Evolutionary conservation across 495 filamentous ascomycete species (phyloP), one percentile per base, ranked within the genome.

Genomic region (Aspergillus bridgeri): DNA sequence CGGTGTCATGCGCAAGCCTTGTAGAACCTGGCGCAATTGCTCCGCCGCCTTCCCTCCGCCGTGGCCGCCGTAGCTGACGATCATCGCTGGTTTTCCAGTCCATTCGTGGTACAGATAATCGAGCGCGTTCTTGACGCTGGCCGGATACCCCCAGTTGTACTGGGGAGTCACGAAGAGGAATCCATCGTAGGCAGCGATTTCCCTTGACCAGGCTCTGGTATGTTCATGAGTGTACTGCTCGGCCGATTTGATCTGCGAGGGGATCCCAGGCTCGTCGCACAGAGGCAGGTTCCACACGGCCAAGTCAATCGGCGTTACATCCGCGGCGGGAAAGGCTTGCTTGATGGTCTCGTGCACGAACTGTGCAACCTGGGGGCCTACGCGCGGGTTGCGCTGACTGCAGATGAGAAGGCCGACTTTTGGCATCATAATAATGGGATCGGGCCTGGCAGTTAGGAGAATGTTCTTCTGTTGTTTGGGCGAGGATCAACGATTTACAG

Each of bases 91-190:
- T 67, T 86, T 86, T 24, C 79, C 81, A 53, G 66, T 75, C 83
- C 83, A 86, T 64, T 87, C 83, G 59, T 82, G 61, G 46, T 72
- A 70, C 0, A 87, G 73, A 62, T 84, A 86, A 63, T 87, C 83
- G 48, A 87, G 77, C 17, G 84, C 84, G 63, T 86, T 86, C 71
- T 86, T 86, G 45, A 83, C 59, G 25, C 73, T 78, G 0, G 81
- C 83, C 0, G 82, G 73, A 42, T 80, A 70, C 18, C 76, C 71
- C 76, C 78, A 82, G 66, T 83, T 81, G 60, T 81, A 81, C 65
- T 82, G 79, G 6, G 78, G 79, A 8, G 76, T 76, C 18, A 87
- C 76, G 55, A 89, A 81, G 54, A 88, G 72, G 64, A 87, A 84
- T 1, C 66, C 81, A 51, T 74, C 75, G 58, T 79, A 72, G 20